Conservation (phyloP, 2,329 filamentous ascomycete genomes). For the Camillea tinctor region DNA sequence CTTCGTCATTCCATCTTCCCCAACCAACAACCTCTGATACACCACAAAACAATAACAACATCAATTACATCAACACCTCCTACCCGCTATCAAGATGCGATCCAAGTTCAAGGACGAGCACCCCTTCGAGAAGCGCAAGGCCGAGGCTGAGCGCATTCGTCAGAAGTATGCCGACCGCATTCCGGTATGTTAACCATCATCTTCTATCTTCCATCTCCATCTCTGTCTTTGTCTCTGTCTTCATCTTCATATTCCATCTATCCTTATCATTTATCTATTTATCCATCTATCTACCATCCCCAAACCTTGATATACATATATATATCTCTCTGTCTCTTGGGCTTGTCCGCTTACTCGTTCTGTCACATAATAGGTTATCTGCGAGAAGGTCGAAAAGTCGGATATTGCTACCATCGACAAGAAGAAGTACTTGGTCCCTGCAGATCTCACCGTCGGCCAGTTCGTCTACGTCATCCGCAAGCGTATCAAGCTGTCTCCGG, state of each 20-base stretch:
- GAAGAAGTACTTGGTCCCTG: slow-evolving; percentile 99
- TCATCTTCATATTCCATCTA: not conserved
- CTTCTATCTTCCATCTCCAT: slow-evolving; percentile 14
- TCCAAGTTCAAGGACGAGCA: slow-evolving; percentile 99
- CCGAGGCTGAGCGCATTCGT: slow-evolving; percentile 97
- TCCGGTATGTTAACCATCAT: slow-evolving; percentile 75
- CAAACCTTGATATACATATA: too few relatives aligned
- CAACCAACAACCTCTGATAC: not conserved
- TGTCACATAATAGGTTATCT: slow-evolving; percentile 76
- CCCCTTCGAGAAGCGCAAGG: slow-evolving; percentile 99
- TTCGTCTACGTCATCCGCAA: slow-evolving; percentile 99
- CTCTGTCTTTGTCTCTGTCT: too few relatives aligned
- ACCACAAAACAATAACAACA: not conserved
- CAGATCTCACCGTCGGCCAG: slow-evolving; percentile 97
- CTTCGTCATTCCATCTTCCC: not conserved
- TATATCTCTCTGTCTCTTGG: not conserved
- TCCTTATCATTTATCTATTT: not conserved
- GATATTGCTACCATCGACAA: slow-evolving; percentile 99
- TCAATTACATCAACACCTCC: slow-evolving; percentile 16
- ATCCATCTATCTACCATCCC: not conserved
- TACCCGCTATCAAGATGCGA: slow-evolving; percentile 69
- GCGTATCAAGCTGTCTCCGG: slow-evolving; percentile 98
- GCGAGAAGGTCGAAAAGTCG: slow-evolving; percentile 99
- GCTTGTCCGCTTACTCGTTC: not conserved
- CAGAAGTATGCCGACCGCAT: slow-evolving; percentile 99